Base-by-base conservation (phyloP, 1,139 yeast species). In the Magnusiomyces sp. region DNA sequence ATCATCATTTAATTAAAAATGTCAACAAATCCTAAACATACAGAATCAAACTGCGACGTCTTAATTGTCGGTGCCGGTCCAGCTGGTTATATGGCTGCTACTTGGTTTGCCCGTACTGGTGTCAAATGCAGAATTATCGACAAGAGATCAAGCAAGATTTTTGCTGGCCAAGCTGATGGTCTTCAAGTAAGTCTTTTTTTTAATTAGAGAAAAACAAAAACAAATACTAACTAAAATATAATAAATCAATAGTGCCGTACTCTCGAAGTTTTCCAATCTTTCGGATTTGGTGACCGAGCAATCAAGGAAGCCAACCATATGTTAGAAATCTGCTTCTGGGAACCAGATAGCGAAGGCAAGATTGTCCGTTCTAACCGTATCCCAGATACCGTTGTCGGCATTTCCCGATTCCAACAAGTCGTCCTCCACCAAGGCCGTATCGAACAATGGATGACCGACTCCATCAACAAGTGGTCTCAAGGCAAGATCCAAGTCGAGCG, bases 141-240 rank as follows among this genome's bases (percentile, higher is more conserved):
- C 55, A 65, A 68, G 47, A 59, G 72, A 42, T 52, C 65, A 7
- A 55, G 52, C 38, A 60, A 63, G 47, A 55, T 64, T 5, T 64
- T 62, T 50, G 58, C 68, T 9, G 72, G 72, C n/a, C 70, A 67
- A 52, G 72, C 72, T 3, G 72, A 68, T 56, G 72, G 72, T 14
- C 57, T 68, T 36, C 68, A 64, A 47, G 47, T 45, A 45, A 14
- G 47, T 45, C 7, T 23, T 23, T 23, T 23, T 23, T 23, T 23
- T 17, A 7, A 34, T 32, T 13, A 11, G 9, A 33, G 7, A 14
- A 17, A 23, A 11, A 32, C 16, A 10, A 29, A 32, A 32, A 16
- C 5, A 34, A 23, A 23, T 20, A 37, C 19, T 14, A 11, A 9
- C n/a, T 20, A 16, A 37, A 10, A 17, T 9, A n/a, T 11, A 14